phyloP scores from a whole-genome alignment of 208 protist genomes.

The Trypanosoma melophagium region DNA sequence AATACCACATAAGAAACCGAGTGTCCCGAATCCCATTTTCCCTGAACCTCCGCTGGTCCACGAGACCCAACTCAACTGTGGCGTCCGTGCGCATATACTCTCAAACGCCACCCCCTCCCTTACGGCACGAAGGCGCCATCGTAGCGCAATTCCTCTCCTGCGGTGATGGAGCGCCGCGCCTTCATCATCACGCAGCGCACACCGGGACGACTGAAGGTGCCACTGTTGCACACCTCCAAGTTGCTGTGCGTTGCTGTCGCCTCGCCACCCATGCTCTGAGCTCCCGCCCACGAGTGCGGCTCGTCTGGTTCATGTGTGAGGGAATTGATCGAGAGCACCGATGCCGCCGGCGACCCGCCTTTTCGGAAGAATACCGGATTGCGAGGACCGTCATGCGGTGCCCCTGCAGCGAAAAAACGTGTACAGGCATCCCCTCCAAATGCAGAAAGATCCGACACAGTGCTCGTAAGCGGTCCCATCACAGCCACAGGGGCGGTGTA shows the following conservation, averaged over 20 bases:
- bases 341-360: constrained; percentile 3
- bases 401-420: constrained; percentile 9
- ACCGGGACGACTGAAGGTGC: neutral
- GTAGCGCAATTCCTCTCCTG: constrained; percentile 14
- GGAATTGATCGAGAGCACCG: constrained; percentile 24
- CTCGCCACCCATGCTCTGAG: neutral
- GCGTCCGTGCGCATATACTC: too few species aligned
- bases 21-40: too few species aligned
- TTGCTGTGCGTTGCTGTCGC: neutral
- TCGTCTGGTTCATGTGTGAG: constrained; percentile 9
- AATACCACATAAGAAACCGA: too few species aligned
- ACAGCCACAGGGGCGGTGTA: constrained; percentile 18
- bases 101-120: too few species aligned
- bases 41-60: too few species aligned
- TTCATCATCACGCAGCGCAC: constrained; percentile 14
- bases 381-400: neutral
- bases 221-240: constrained; percentile 2
- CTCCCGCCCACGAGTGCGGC: neutral
- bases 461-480: constrained; percentile 17
- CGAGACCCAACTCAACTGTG: too few species aligned
- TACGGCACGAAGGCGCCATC: neutral
- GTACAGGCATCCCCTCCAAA: constrained; percentile 15
- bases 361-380: constrained; percentile 10
- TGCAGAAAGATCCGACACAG: constrained; percentile 12
- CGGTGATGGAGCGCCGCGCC: constrained; percentile 10